Evolutionary conservation across 257 asterid species (phyloP).

Genomic region (Rubia yunnanensis): DNA sequence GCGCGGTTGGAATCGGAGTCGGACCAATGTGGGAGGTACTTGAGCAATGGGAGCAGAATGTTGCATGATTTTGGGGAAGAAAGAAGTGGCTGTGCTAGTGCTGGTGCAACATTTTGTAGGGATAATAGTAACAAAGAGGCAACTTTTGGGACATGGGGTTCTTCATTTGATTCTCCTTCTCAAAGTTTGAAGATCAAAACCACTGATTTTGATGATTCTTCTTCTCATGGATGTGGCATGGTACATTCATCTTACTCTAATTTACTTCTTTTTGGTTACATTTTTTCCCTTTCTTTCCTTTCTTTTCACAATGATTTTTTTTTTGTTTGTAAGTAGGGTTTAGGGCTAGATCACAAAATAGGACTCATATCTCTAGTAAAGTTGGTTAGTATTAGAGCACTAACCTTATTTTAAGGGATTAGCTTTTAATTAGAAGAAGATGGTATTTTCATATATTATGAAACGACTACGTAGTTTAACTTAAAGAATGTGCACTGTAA

Average conservation of each 20-base stretch:
- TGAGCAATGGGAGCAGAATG: neutral
- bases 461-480: too few relatives aligned
- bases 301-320: too few relatives aligned
- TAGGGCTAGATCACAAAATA: too few relatives aligned
- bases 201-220: slow-evolving; percentile 35
- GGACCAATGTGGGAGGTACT: slow-evolving; percentile 16
- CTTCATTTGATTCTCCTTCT: slow-evolving; percentile 43
- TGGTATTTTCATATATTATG: too few relatives aligned
- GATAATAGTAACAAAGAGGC: slow-evolving; percentile 22
- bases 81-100: slow-evolving; percentile 39
- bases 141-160: slow-evolving; percentile 44
- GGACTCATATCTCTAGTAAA: too few relatives aligned
- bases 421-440: too few relatives aligned
- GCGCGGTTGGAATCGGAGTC: slow-evolving; percentile 20
- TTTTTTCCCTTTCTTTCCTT: neutral
- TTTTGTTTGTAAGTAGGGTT: too few relatives aligned
- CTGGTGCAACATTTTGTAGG: slow-evolving; percentile 34
- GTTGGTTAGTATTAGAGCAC: too few relatives aligned
- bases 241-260: slow-evolving; percentile 13
- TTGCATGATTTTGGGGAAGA: slow-evolving; percentile 14
- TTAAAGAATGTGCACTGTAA: too few relatives aligned
- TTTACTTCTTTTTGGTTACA: neutral
- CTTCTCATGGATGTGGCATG: slow-evolving; percentile 33
- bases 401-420: too few relatives aligned
- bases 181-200: slow-evolving; percentile 36